Evolutionary conservation across 495 filamentous ascomycete genomes (phyloP).

Genomic region (Penicillium chermesinum): DNA sequence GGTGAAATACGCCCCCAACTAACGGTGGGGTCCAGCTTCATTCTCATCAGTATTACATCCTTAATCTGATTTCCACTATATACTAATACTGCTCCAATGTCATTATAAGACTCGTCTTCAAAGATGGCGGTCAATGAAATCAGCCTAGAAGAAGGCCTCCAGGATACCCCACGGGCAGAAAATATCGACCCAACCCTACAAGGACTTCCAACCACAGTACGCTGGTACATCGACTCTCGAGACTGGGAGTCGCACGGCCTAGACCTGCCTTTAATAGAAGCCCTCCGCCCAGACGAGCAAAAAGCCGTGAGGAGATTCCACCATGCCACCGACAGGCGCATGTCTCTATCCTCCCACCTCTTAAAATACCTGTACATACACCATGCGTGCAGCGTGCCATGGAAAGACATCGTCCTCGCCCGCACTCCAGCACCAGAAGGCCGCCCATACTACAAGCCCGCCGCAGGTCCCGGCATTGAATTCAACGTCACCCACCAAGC

Average conservation of each 20-base stretch:
- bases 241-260: constrained; percentile 24
- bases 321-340: constrained; percentile 38
- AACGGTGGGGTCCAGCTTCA: constrained; percentile 1
- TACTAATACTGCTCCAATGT: background rate
- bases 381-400: constrained; percentile 57
- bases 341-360: constrained; percentile 65
- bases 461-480: constrained; percentile 42
- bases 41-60: background rate
- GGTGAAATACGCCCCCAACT: background rate
- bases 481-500: constrained; percentile 92
- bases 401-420: constrained; percentile 57
- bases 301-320: constrained; percentile 32
- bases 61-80: no score
- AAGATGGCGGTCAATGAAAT: constrained; percentile 11
- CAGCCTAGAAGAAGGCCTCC: constrained; percentile 4
- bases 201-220: constrained; percentile 18
- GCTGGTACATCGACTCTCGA: constrained; percentile 47
- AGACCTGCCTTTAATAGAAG: constrained; percentile 33
- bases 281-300: constrained; percentile 33
- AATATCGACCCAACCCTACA: constrained; percentile 1
- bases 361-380: constrained; percentile 73
- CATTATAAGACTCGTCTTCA: background rate
- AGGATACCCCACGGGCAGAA: background rate
- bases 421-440: constrained; percentile 57
- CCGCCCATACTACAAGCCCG: constrained; percentile 53